Base-by-base conservation (phyloP, 1,139 yeast species). In the Casaregolazyma suthepensis region DNA sequence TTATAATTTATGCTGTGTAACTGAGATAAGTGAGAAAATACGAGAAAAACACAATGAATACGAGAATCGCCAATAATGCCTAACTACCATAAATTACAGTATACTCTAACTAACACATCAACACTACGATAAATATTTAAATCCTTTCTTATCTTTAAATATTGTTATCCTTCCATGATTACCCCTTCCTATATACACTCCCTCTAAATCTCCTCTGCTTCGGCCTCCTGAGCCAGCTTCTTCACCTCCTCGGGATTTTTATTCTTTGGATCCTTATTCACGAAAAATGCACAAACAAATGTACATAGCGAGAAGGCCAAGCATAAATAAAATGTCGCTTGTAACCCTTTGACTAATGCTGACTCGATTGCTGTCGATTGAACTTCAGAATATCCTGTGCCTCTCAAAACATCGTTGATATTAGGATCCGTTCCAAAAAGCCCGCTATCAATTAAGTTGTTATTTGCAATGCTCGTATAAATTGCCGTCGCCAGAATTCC, bases 401-500 rank as follows among this genome's bases (percentile, higher is more conserved):
- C 40, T 17, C 18, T 13, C n/a, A 45, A 9, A 44, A 23, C 26
- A n/a, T 13, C 17, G 22, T 45, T 45, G 9, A 45, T 20, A 45
- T 45, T 42, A 17, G 48, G 48, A 17, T 18, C 20, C 1, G 48
- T 5, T n/a, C 48, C 48, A 45, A 45, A 45, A 22, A 45, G 19
- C 3, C 43, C 43, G 13, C 47, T 49, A 13, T 10, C 40, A 3
- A 20, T 19, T 4, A 49, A 46, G 17, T 35, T 26, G 5, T 17
- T 19, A 35, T 49, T 19, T 3, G 52, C 47, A 17, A 43, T 43
- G 4, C 46, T 37, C 18, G 47, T 43, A 26, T 49, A 49, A 15
- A 49, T 42, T 9, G 52, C 52, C 6, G 52, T 49, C 2, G 52
- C 43, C 9, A 49, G 9, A 17, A 49, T 49, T 18, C 48, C 48